Base-by-base conservation (phyloP, 345 rosid genomes). In the Moricandia arvensis region DNA sequence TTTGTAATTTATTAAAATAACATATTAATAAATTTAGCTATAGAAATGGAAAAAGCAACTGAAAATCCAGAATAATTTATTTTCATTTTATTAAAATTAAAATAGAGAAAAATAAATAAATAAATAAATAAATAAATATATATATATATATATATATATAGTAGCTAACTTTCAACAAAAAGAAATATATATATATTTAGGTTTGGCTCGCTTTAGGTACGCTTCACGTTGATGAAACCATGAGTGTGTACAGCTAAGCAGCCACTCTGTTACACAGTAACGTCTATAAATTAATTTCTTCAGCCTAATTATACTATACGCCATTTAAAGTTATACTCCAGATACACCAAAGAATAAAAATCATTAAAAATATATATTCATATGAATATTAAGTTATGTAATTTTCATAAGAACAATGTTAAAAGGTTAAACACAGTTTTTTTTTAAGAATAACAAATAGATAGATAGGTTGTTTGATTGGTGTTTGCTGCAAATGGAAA, bases 401-500 rank as follows among this genome's bases (percentile, higher is more conserved):
- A 34, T 8, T 30, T 62, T 21, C 2, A 26, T 33, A 26, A 26
- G 55, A 75, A 60, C 15, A 21, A n/a, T 6, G 53, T 43, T 55
- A 70, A 69, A 35, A 10, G 49, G 1, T 18, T 6, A 35, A 35
- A 35, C 7, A 7, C 1, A 16, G 11, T 53, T 24, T 4, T 8
- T 31, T 24, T 41, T 1, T 24, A 6, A 21, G 8, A 58, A 63
- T 3, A 6, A 58, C 21, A 33, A 47, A 64, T 13, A 27, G 15
- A 41, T 26, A 12, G 45, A 26, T 69, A 15, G 35, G 2, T 78
- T 68, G 38, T 73, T 33, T 29, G 65, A 61, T 68, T 67, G 45
- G 55, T 54, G 66, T 73, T 73, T 79, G 71, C 66, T 68, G 66
- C 38, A 62, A 73, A 73, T 63, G 66, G 66, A 63, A 74, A 73